Conservation (phyloP, 2,329 filamentous ascomycete genomes). For the Ustilaginoidea virens region DNA sequence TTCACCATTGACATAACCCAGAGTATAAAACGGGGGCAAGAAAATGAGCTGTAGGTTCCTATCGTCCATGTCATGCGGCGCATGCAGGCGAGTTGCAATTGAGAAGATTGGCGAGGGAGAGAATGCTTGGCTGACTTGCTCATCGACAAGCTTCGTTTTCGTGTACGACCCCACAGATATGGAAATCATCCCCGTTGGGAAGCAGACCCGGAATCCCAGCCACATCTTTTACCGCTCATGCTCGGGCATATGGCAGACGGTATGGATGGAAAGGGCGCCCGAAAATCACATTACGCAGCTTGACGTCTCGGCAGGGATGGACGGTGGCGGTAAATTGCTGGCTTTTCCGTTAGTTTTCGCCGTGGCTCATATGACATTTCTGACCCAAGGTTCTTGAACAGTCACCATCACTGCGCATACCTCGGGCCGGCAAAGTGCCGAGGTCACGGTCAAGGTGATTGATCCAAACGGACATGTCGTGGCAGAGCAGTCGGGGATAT, state of each 20-base stretch:
- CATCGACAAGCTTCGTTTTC: conserved; percentile 36
- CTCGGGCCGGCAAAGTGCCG: conserved; percentile 17
- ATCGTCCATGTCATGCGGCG: no score
- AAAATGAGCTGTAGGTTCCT: conserved; percentile 38
- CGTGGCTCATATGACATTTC: background rate
- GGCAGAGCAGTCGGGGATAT: conserved; percentile 24
- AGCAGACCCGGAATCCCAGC: conserved; percentile 39
- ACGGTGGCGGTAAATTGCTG: conserved; percentile 29
- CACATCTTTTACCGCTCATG: conserved; percentile 61
- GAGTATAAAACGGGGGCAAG: conserved; percentile 20
- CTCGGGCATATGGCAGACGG: conserved; percentile 59
- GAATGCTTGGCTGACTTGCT: background rate
- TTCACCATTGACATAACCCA: conserved; percentile 45
- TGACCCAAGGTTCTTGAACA: conserved; percentile 10
- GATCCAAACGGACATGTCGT: conserved; percentile 23
- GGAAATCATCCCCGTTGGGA: conserved; percentile 48
- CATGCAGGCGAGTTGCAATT: background rate
- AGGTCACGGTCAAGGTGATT: conserved; percentile 20
- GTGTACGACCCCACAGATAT: conserved; percentile 53
- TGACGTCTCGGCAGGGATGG: conserved; percentile 40
- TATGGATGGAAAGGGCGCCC: conserved; percentile 54
- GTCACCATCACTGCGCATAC: conserved; percentile 41
- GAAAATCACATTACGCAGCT: conserved; percentile 39
- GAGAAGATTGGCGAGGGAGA: no score
- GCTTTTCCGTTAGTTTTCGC: background rate